Conservation (phyloP, 2,329 filamentous ascomycete species). For the Penicillium sp. region DNA sequence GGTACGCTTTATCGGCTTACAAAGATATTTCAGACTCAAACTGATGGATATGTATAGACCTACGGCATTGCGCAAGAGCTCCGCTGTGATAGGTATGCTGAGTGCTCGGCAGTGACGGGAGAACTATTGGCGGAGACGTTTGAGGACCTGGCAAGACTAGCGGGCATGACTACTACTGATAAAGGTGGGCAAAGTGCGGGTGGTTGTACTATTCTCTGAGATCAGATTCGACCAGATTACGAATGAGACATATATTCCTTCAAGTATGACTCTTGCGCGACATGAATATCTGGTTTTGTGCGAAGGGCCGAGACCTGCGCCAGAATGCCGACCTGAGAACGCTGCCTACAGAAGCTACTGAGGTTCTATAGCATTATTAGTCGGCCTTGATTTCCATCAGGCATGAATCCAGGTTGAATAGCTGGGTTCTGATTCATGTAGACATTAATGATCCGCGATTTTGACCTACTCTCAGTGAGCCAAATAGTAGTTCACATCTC, state of each 20-base stretch:
- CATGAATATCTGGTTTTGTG: background rate
- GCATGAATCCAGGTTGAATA: background rate
- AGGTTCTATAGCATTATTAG: background rate
- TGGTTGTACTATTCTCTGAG: constrained; percentile 47
- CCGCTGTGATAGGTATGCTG: constrained; percentile 64
- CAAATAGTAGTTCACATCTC: background rate
- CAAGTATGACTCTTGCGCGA: background rate
- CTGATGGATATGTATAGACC: constrained; percentile 43
- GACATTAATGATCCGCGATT: background rate
- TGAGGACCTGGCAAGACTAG: constrained; percentile 62
- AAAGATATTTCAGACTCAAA: constrained; percentile 28
- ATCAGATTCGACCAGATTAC: background rate
- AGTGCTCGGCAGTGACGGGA: constrained; percentile 64
- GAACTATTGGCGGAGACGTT: constrained; percentile 63
- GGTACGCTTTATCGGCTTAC: constrained; percentile 33
- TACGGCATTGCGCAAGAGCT: constrained; percentile 64
- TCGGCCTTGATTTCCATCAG: background rate
- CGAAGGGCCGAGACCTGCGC: no score
- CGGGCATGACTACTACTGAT: constrained; percentile 61
- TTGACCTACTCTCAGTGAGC: background rate
- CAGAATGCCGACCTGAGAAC: background rate
- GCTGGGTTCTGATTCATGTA: background rate
- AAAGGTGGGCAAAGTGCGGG: constrained; percentile 55
- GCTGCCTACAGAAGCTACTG: background rate
- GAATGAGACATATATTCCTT: background rate